Base-by-base conservation (phyloP, 371 early-diverging fungal genomes). In the Syncephalastrum monosporum region DNA sequence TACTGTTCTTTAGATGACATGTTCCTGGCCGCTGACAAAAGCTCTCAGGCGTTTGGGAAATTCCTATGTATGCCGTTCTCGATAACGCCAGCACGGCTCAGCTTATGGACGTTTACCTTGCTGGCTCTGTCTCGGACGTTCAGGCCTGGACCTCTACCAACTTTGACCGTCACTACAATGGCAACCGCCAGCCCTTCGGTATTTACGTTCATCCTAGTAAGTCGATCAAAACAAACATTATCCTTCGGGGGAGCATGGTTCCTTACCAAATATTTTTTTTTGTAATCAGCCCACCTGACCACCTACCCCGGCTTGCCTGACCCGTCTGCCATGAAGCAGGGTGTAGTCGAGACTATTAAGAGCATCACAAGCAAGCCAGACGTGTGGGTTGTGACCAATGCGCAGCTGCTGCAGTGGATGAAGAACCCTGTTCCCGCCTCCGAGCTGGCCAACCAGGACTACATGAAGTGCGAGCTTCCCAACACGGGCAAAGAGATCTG, bases 41-140 rank as follows among this genome's bases (percentile, higher is more conserved):
- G 46, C 41, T 4, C 1, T 46, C 50, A 61, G 61, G 70, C 48
- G 65, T 89, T 46, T 90, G 89, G 88, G 88, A 90, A 70, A 70
- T 90, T 23, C 91, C 89, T 17, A 84, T 89, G 86, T 75, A 77
- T 44, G 72, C 77, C 47, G 76, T 79, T 10, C 44, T 69, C 21
- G 79, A 74, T 52, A 71, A 81, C 42, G 66, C 70, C 15, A 67
- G 59, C 27, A 62, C 61, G 3, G 62, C 77, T 3, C 84, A 86
- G 59, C 68, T 83, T 57, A 90, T 90, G 91, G 91, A 90, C 63
- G 82, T 84, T 3, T 84, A 84, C 48, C 71, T 88, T 55, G 79
- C 80, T 43, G 81, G 79, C n/a, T 61, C 66, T 24, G 73, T 81
- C 7, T 57, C 70, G 0, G 63, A 68, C 53, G 83, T 87, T 27